Conservation (phyloP, 2,329 filamentous ascomycete genomes). For the Thielaviopsis ethacetica region DNA sequence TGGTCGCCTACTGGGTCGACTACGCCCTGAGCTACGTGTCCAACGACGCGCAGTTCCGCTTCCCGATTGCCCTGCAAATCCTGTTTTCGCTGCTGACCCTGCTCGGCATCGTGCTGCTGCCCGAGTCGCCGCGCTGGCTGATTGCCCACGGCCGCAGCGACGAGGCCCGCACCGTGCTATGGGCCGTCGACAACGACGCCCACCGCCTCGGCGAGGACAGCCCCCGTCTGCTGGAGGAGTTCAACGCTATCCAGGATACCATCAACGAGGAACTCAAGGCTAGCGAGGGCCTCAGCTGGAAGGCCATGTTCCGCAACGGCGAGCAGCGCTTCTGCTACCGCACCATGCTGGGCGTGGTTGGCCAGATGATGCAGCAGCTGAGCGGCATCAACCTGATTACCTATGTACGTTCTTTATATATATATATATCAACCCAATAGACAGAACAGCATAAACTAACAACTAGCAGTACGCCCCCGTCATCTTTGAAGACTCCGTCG, state of each 20-base stretch:
- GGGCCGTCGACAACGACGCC: constrained; percentile 37
- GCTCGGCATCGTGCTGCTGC: constrained; percentile 34
- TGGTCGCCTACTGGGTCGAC: constrained; percentile 29
- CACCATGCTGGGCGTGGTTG: constrained; percentile 41
- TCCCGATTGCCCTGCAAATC: constrained; percentile 39
- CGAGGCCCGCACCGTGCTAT: constrained; percentile 30
- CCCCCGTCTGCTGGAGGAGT: constrained; percentile 40
- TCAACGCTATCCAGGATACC: constrained; percentile 44
- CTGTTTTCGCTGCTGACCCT: constrained; percentile 41
- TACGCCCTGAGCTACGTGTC: constrained; percentile 21
- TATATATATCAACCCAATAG: background rate
- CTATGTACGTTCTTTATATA: constrained; percentile 20
- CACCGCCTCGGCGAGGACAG: constrained; percentile 23
- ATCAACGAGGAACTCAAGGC: constrained; percentile 35
- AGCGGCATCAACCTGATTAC: constrained; percentile 45
- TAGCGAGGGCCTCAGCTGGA: constrained; percentile 24
- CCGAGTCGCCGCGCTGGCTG: constrained; percentile 36
- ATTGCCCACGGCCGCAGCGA: constrained; percentile 29
- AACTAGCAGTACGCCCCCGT: constrained; percentile 16
- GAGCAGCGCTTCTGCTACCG: constrained; percentile 26
- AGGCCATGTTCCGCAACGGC: constrained; percentile 42
- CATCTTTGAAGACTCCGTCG: constrained; percentile 28
- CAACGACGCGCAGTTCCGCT: constrained; percentile 36
- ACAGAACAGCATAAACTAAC: background rate
- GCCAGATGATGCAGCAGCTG: constrained; percentile 50